Base-by-base conservation (phyloP, 73 alveolate species). In the Symbiodinium pilosum region DNA sequence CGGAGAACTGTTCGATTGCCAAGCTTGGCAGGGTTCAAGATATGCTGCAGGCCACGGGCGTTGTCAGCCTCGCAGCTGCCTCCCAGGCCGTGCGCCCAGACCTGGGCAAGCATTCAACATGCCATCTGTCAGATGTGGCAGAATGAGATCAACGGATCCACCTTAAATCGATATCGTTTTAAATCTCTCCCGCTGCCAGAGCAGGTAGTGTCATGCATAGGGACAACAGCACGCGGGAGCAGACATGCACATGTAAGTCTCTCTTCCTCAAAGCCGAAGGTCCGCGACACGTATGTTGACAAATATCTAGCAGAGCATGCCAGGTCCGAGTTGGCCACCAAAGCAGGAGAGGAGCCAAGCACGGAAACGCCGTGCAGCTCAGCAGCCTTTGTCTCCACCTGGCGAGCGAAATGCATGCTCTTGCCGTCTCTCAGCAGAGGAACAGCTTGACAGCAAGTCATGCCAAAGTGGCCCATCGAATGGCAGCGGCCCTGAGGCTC, bases 61-160 rank as follows among this genome's bases (percentile, higher is more conserved):
- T 93, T 92, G n/a, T 93, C 98, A 0, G 93, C 47, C 6, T 43
- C 93, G 59, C 43, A 43, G 41, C 85, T 73, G 43, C 98, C 98
- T 43, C 93, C 91, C 7, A 93, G 85, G 2, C 98, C 98, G 43
- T 93, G 98, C 43, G 93, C 30, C 98, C 98, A 93, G 42, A 93
- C 97, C 97, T 91, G 75, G 40, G 32, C 8, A n/a, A n/a, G n/a
- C n/a, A n/a, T n/a, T n/a, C n/a, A 24, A 42, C 69, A 26, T 24
- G 28, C 77, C 77, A 56, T 56, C 32, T 56, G 32, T 30, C 77
- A 24, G 28, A 56, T 56, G 77, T 56, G 28, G 32, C 77, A 24
- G 32, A 1, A 2, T 56, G 20, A 24, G 32, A 56, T 56, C 1
- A 56, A 56, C 77, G 20, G 77, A 24, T 56, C 77, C n/a, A n/a